Evolutionary conservation across 129 eudicot species (phyloP), one percentile per base, ranked within the genome.

Genomic region (Apium graveolens): DNA sequence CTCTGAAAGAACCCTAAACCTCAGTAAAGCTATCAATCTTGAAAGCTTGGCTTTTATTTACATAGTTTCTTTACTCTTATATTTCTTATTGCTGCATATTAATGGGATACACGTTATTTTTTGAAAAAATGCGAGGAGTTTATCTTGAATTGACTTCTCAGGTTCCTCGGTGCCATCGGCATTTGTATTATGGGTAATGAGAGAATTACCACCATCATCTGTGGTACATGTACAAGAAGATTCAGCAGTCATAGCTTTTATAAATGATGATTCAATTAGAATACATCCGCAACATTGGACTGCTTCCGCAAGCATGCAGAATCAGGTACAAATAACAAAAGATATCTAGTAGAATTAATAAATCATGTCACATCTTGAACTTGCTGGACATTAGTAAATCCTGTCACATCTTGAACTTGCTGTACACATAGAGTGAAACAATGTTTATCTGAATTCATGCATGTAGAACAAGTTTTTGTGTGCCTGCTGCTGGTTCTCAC

Each of bases 81-180:
- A 11, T 39, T 6, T 70, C 17, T 18, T 70, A 5, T 4, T 24
- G 76, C 37, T 5, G 18, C 26, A 32, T 31, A 48, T 45, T 27
- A 4, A 46, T 27, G 48, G 21, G 62, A 18, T 27, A 48, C 20
- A 26, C n/a, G 18, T 9, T 76, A 68, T 51, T 3, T 49, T 18
- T 3, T 9, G n/a, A 13, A 18, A 51, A 34, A 13, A 26, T 17
- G 38, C 20, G 7, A 44, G 68, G 53, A 8, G 21, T 45, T 68
- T 91, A 85, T 88, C 96, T 32, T 91, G 92, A 6, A 82, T 88
- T 35, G 93, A n/a, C 73, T 60, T 97, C 73, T 77, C 90, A 95
- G 98, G 98, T 86, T 90, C 97, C 21, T 91, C 98, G 3, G 84
- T 89, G 43, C 98, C 98, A 66, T 92, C 98, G 31, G 97, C 89